phyloP scores from a whole-genome alignment of 208 protist species.

The Leishmania martiniquensis region DNA sequence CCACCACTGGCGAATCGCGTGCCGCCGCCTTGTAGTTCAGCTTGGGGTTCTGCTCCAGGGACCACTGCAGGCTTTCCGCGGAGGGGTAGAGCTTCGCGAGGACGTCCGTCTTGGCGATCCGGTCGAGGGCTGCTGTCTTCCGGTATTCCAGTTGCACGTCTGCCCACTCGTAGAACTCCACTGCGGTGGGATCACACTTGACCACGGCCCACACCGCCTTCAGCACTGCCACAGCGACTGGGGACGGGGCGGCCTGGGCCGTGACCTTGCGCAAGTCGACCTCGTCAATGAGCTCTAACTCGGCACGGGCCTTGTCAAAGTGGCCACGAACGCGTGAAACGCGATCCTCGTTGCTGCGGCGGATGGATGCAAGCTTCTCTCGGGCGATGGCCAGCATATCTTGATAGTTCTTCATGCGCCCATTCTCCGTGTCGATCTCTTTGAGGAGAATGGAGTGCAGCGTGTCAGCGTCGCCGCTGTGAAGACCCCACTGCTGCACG shows the following conservation, averaged over 20 bases:
- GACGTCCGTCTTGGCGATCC: slow-evolving; percentile 53
- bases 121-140: slow-evolving; percentile 34
- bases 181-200: slow-evolving; percentile 57
- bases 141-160: slow-evolving; percentile 71
- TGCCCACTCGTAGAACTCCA: slow-evolving; percentile 62
- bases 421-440: slow-evolving; percentile 54
- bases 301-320: slow-evolving; percentile 43
- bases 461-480: slow-evolving; percentile 44
- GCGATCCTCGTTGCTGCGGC: slow-evolving; percentile 68
- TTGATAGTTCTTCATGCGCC: slow-evolving; percentile 51
- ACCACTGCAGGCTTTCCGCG: slow-evolving; percentile 30
- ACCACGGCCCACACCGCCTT: slow-evolving; percentile 56
- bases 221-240: slow-evolving; percentile 62
- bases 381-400: slow-evolving; percentile 50
- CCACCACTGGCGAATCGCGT: slow-evolving; percentile 47
- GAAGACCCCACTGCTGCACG: slow-evolving; percentile 63
- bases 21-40: slow-evolving; percentile 44
- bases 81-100: slow-evolving; percentile 46
- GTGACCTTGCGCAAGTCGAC: slow-evolving; percentile 58
- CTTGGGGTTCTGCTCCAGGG: slow-evolving; percentile 35
- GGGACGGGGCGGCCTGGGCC: slow-evolving; percentile 48
- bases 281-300: slow-evolving; percentile 47
- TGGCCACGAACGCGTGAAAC: slow-evolving; percentile 39
- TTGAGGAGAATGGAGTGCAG: slow-evolving; percentile 54
- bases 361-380: slow-evolving; percentile 55